Evolutionary conservation across 495 filamentous ascomycete species (phyloP).

Genomic region (Podospora comata): DNA sequence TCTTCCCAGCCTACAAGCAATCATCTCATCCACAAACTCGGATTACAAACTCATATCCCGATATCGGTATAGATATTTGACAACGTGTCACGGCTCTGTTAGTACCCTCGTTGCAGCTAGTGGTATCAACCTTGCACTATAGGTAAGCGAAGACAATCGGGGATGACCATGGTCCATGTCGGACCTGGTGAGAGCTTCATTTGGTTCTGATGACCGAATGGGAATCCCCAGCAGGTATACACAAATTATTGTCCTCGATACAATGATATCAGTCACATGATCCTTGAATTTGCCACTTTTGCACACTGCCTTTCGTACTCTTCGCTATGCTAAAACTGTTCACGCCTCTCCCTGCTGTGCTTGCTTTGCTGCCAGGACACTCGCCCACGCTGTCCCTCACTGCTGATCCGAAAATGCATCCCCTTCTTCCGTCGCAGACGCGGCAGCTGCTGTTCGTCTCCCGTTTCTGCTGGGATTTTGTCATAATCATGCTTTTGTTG

Average conservation of each 20-base stretch:
- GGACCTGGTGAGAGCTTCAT: no score
- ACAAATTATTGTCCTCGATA: no score
- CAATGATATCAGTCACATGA: not conserved
- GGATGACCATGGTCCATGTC: no score
- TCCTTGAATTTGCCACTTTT: not conserved
- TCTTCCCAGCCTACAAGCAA: no score
- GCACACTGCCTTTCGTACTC: not conserved
- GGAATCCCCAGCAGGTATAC: no score
- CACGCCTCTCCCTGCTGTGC: not conserved
- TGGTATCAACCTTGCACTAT: not conserved
- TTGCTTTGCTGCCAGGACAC: not conserved
- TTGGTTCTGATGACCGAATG: no score
- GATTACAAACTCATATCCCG: not conserved
- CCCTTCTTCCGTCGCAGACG: not conserved
- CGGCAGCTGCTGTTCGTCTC: not conserved
- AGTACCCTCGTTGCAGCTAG: not conserved
- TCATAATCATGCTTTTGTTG: no score
- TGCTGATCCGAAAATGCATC: not conserved
- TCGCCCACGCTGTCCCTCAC: not conserved
- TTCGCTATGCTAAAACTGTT: not conserved
- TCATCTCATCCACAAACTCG: no score
- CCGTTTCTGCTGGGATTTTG: not conserved
- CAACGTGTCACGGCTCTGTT: not conserved
- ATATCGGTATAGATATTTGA: not conserved
- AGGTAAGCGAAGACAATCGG: no score